These are phyloP conservation scores for Gypsophila paniculata DNA, from an alignment of 179 eudicot genomes.

Conservation along the genomic window DNA sequence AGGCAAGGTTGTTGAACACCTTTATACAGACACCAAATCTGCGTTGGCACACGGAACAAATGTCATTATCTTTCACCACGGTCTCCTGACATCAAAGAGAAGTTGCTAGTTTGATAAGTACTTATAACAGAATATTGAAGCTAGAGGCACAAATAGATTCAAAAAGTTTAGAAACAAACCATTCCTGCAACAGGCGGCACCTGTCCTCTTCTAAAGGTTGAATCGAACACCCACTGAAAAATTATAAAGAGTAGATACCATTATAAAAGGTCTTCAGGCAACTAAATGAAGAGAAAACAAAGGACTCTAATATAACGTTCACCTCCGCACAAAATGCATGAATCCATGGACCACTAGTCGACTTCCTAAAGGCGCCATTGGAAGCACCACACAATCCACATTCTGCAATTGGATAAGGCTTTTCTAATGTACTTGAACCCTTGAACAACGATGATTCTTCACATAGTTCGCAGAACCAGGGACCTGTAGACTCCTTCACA, in stretches of 20 bases:
- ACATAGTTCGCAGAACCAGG: conserved; percentile 94
- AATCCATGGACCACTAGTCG: conserved; percentile 77
- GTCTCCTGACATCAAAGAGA: conserved; percentile 51
- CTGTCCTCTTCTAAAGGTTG: conserved; percentile 89
- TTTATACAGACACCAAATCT: conserved; percentile 84
- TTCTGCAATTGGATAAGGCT: conserved; percentile 48
- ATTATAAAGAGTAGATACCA: conserved; percentile 10
- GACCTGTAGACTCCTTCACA: conserved; percentile 71
- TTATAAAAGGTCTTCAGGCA: conserved; percentile 15
- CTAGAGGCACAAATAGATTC: not conserved
- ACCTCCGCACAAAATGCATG: conserved; percentile 99
- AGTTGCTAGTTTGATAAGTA: conserved; percentile 10
- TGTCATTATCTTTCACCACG: conserved; percentile 49
- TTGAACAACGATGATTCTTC: conserved; percentile 54
- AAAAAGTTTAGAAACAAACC: conserved; percentile 37
- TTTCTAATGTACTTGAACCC: conserved; percentile 44
- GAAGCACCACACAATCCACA: conserved; percentile 84
- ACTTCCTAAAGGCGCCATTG: conserved; percentile 87
- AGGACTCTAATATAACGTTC: conserved; percentile 19
- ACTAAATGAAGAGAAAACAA: conserved; percentile 10
- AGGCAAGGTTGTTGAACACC: conserved; percentile 33
- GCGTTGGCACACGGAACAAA: conserved; percentile 64
- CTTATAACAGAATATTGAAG: not conserved
- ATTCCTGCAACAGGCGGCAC: conserved; percentile 62
- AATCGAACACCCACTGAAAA: conserved; percentile 84